A percentile compares a stretch with the other conserved stretches of the same genome.
These are phyloP conservation scores for Inga leiocalycina DNA, from an alignment of 306 rosid genomes.

Conservation along the genomic window DNA sequence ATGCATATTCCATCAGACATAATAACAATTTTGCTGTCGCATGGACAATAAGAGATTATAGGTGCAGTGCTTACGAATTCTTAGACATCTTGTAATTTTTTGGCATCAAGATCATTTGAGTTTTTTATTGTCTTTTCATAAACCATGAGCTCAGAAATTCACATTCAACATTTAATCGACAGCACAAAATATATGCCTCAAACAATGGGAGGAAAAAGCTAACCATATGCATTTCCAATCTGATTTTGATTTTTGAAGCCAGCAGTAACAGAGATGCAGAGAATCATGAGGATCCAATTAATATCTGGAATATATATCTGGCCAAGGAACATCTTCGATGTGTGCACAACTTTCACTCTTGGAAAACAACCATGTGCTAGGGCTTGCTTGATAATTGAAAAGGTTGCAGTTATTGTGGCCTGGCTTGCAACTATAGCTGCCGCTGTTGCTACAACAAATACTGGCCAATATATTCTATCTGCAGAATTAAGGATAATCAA, in stretches of 20 bases:
- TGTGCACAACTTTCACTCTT: slow-evolving; percentile 89
- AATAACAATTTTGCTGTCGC: no score
- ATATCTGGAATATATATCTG: slow-evolving; percentile 93
- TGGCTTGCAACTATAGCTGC: slow-evolving; percentile 98
- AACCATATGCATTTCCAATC: slow-evolving; percentile 98
- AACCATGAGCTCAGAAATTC: no score
- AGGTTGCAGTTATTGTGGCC: slow-evolving; percentile 89
- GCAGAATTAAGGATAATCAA: slow-evolving; percentile 40
- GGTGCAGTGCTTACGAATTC: no score
- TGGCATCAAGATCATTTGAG: no score
- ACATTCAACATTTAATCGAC: no score
- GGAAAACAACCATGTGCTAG: slow-evolving; percentile 96
- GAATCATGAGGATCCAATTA: slow-evolving; percentile 95
- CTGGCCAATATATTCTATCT: slow-evolving; percentile 90
- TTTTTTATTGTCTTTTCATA: no score
- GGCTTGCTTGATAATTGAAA: slow-evolving; percentile 95
- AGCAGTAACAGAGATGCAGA: slow-evolving; percentile 89
- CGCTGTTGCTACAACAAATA: slow-evolving; percentile 82
- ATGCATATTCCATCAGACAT: no score
- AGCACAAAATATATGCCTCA: not conserved
- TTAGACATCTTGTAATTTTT: no score
- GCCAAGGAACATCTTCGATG: slow-evolving; percentile 74
- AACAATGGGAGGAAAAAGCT: slow-evolving; percentile 24
- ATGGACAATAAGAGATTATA: no score
- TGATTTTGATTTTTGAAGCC: slow-evolving; percentile 88